A percentile compares a stretch with the other conserved stretches of the same genome.
Conservation (phyloP, 345 rosid genomes). For the Laguncularia racemosa region DNA sequence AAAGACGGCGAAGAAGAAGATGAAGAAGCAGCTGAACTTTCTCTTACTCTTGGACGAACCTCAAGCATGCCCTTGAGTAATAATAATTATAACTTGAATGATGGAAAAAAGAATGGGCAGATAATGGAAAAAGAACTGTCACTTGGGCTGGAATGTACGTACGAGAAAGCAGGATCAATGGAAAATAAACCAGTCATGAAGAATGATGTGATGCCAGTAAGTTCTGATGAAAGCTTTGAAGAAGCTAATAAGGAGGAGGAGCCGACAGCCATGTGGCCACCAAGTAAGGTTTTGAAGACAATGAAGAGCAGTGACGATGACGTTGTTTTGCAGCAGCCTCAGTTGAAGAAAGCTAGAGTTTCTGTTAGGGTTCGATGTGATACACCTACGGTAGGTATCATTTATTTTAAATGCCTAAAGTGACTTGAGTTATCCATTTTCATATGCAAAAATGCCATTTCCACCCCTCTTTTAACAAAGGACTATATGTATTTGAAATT, state of each 20-base stretch:
- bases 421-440: too few species aligned
- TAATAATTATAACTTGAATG: neutral
- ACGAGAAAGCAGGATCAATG: neutral
- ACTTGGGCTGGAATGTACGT: neutral
- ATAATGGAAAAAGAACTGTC: too few species aligned
- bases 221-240: slow-evolving; percentile 29
- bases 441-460: too few species aligned
- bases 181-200: neutral
- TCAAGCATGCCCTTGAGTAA: slow-evolving; percentile 19
- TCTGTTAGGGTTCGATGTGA: slow-evolving; percentile 86
- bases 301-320: slow-evolving; percentile 33
- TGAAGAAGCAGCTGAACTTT: slow-evolving; percentile 9
- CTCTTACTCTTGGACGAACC: slow-evolving; percentile 1
- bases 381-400: slow-evolving; percentile 53
- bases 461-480: too few species aligned
- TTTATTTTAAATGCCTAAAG: neutral
- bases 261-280: slow-evolving; percentile 35
- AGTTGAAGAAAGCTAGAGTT: slow-evolving; percentile 80
- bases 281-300: slow-evolving; percentile 44
- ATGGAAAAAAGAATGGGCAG: too few species aligned
- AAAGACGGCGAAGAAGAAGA: slow-evolving; percentile 32
- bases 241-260: slow-evolving; percentile 32
- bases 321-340: slow-evolving; percentile 43
- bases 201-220: neutral
- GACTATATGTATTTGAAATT: too few species aligned